phyloP scores from a whole-genome alignment of 352 stramenopile genomes.

The Globisporangium solare region DNA sequence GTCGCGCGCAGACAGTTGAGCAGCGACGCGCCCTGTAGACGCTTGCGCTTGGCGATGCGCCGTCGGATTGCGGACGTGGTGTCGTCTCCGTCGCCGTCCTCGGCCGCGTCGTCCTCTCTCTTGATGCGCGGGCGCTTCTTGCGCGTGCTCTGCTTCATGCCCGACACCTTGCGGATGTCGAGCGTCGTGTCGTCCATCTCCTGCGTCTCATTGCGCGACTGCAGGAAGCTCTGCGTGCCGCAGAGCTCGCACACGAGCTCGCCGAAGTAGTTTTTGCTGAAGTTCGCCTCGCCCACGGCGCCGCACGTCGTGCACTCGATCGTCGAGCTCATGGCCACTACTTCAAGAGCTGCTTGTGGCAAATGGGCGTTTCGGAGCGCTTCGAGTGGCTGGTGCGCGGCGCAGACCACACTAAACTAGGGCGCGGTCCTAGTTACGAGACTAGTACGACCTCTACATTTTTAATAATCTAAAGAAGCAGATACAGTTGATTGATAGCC shows the following conservation, averaged over 20 bases:
- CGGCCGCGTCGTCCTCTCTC: no score
- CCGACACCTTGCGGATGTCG: constrained; percentile 28
- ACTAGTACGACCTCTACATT: no score
- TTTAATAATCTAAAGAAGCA: no score
- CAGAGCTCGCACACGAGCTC: constrained; percentile 85
- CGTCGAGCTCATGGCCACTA: constrained; percentile 18
- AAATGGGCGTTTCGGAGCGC: no score
- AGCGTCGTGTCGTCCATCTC: constrained; percentile 72
- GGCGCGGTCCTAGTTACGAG: not conserved
- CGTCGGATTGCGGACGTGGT: no score
- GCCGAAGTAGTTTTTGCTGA: constrained; percentile 81
- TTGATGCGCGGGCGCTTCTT: no score
- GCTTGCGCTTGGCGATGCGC: constrained; percentile 30
- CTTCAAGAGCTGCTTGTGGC: no score
- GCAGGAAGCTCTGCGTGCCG: constrained; percentile 76
- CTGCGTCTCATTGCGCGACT: constrained; percentile 80
- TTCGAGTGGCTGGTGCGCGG: no score
- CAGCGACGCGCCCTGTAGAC: constrained; percentile 31
- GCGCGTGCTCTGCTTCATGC: constrained; percentile 17
- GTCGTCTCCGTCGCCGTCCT: no score
- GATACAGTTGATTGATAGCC: no score
- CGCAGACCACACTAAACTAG: constrained; percentile 4
- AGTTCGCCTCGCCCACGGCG: constrained; percentile 67
- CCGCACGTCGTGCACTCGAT: constrained; percentile 77
- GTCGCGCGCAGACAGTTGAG: constrained; percentile 55